Base-by-base conservation (phyloP, 495 filamentous ascomycete species). In the Tuber microsphaerosporum region DNA sequence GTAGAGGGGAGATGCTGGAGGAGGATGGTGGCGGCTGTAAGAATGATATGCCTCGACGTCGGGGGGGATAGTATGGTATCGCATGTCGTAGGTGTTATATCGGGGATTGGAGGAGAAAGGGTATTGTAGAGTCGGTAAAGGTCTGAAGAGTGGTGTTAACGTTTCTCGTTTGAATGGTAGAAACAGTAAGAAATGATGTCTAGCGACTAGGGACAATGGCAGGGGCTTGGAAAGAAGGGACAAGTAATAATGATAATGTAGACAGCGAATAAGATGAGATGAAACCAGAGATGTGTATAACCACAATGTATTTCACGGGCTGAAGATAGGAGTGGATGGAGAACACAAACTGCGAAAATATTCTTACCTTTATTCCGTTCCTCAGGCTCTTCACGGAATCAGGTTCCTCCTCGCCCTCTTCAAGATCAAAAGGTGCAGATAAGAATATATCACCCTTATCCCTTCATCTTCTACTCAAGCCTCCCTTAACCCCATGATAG, bases 1-100 rank as follows among this genome's bases (percentile, higher is more conserved):
- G 70, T 79, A 79, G 9, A 79, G 61, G 48, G 77, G 77, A 68
- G 77, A 65, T 65, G 26, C 31, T 34, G 26, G 56, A 65, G 48
- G 22, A n/a, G 56, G 56, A 65, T 34, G 12, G 26, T 65, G 26
- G 56, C 56, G 56, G 26, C 4, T 16, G 31, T 65, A 65, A 12
- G 56, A 65, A 26, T 34, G 26, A 65, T 34, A 34, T 6, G 56
- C 1, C 14, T 8, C 56, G 26, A 31, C 12, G 14, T 65, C 56
- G 12, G 56, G 34, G 31, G 56, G 56, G 26, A 19, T 34, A 34
- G 56, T 7, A 65, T 34, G 26, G 5, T 65, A 65, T 65, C 26
- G 26, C 56, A 65, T 65, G 56, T 34, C 14, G 56, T 34, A 31
- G 14, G 12, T 17, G 12, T 7, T 65, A 34, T 65, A 65, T 31